phyloP scores from a whole-genome alignment of 345 rosid genomes.

The Lumnitzera littorea region DNA sequence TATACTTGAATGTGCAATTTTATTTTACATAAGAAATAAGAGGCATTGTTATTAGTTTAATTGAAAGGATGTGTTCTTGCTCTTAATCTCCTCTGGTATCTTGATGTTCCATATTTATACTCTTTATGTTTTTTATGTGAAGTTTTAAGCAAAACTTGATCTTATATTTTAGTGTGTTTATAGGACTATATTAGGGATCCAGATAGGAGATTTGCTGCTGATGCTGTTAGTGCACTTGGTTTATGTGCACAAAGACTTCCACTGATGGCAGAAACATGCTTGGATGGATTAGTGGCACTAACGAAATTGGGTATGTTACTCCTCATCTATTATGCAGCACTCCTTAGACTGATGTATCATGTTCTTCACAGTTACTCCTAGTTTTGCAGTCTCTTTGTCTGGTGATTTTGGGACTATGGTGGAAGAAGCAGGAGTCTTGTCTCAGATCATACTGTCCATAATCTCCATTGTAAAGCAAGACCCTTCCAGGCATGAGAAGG shows the following conservation, averaged over 20 bases:
- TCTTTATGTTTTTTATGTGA: neutral
- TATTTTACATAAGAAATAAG: too few species aligned
- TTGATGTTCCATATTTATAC: neutral
- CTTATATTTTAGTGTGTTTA: conserved; percentile 28
- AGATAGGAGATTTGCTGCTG: conserved; percentile 87
- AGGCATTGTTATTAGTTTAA: too few species aligned
- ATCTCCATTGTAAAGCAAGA: conserved; percentile 69
- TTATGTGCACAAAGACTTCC: conserved; percentile 68
- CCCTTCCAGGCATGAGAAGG: conserved; percentile 79
- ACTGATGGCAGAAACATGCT: conserved; percentile 53
- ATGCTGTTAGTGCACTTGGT: conserved; percentile 82
- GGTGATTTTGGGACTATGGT: conserved; percentile 31
- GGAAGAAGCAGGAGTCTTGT: conserved; percentile 65
- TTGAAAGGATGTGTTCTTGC: too few species aligned
- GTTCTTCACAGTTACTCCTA: conserved; percentile 16
- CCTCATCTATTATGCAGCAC: conserved; percentile 5
- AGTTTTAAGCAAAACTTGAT: conserved; percentile 12
- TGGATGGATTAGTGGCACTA: conserved; percentile 65
- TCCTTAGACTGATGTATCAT: neutral
- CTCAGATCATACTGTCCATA: conserved; percentile 71
- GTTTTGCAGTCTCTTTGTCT: conserved; percentile 50
- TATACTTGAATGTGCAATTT: too few species aligned
- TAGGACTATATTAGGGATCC: conserved; percentile 94
- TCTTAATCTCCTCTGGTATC: too few species aligned
- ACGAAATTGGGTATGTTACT: conserved; percentile 55